Base-by-base conservation (phyloP, 148 eudicot species). In the Polygonum maritimum region DNA sequence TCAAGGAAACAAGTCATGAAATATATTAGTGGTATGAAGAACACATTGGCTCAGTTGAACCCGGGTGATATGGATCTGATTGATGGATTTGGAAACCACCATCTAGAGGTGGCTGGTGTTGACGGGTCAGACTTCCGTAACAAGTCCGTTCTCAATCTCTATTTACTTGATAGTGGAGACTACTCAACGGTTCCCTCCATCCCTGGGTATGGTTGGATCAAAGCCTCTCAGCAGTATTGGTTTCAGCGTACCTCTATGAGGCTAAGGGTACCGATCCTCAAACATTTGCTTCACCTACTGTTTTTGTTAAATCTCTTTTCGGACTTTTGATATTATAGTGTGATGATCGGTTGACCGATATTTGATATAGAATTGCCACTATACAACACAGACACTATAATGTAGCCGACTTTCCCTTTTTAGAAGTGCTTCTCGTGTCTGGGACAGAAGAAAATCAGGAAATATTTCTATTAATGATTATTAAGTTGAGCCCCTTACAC, bases 31-130 rank as follows among this genome's bases (percentile, higher is more conserved):
- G 76, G 83, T 9, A 89, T 90, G 97, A 88, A 86, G 76, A 78
- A 87, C 83, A 89, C 96, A 71, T 63, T 94, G 78, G 86, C 98
- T 69, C 80, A 73, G 82, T 31, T 94, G 5, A 94, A 94, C 79
- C 97, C 98, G 78, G 55, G 76, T 41, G 89, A 78, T 21, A 86
- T 62, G 14, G 71, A 81, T 19, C 54, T 51, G 44, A 94, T 94
- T 62, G 97, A 90, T 83, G 98, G 98, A 78, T 94, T 83, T 78
- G 98, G 98, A 69, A 94, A 94, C 77, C 90, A 94, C 83, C 92
- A 94, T 67, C 84, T 94, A 60, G 92, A 94, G 82, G 88, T 94
- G 49, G 85, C 82, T 74, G 98, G 98, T 48, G 87, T 80, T 60
- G 75, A 84, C 44, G 92, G 89, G 55, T 92, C 97, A 0, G 78